Base-by-base conservation (phyloP, 805 yeast genomes). In the Pichia paraexigua region DNA sequence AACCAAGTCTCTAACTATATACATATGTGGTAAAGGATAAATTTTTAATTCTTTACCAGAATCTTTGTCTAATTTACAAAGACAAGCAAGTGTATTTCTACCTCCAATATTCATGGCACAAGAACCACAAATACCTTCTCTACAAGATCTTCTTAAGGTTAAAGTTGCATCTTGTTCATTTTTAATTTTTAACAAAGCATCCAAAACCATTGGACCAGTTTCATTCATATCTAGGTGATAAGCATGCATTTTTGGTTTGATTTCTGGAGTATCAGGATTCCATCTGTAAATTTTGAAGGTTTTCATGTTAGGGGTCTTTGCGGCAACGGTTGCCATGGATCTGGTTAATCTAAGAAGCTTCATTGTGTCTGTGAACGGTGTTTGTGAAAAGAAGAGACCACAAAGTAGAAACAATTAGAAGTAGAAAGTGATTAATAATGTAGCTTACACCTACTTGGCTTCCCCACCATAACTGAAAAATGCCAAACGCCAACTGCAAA, bases 31-130 rank as follows among this genome's bases (percentile, higher is more conserved):
- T 63, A 94, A 77, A 50, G 99, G 99, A 70, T 94, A 94, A 62
- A 94, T 85, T 75, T 94, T 92, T 57, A 83, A 73, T 56, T 83
- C 86, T 71, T 85, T 86, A 55, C 80, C 58, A 35, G 76, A 72
- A 70, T 91, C 86, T 62, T 82, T 79, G 69, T 94, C 96, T 64
- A 94, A 90, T 71, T 88, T 85, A 77, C 97, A 90, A 60, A 94
- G 75, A 75, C 99, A 94, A 39, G 99, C 99, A 61, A 94, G 79
- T 32, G 99, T 94, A 79, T 94, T 94, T 70, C 86, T 79, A 61
- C 99, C 99, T 58, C 95, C 96, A 70, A 94, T 94, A 78, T 94
- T 94, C 99, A 94, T 94, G 60, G 99, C 99, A 77, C 99, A 94
- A 8, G 98, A 92, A 51, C 99, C 99, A 77, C 99, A 94, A 60